Base-by-base conservation (phyloP, 495 filamentous ascomycete species). In the Tetracladium marchalianum region DNA sequence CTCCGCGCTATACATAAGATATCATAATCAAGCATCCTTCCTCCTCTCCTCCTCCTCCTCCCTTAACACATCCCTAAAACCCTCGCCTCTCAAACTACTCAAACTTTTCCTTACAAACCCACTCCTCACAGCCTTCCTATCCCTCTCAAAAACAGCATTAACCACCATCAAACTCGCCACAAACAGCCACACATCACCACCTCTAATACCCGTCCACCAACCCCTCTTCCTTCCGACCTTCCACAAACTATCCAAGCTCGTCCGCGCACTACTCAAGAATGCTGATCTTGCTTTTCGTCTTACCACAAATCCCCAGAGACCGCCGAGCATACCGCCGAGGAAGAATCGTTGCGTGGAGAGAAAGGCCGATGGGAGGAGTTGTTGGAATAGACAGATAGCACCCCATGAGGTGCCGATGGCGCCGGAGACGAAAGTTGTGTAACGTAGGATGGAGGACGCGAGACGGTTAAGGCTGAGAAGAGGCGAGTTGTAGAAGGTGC, bases 181-280 rank as follows among this genome's bases (percentile, higher is more conserved):
- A 61, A 98, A 84, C 2, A 98, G 61, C 70, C 80, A 73, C 18
- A 96, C 75, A 63, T 96, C 90, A 5, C 89, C 89, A 24, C 82
- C 80, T 46, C 72, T 80, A 58, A 90, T 69, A 6, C 85, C 85
- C 44, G 71, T 77, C 85, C 90, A 93, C 70, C 82, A 81, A 4
- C 85, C 75, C 31, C 80, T 70, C 76, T 97, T 97, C 39, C 80
- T 76, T 10, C 89, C 85, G 0, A 94, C 84, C 69, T 95, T 95
- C 87, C 87, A 97, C 36, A 85, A 59, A 32, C 76, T 82, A 55
- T 95, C 84, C 27, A 95, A 66, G 34, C 82, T 85, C 8, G 80
- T 59, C 16, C 89, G 72, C 46, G 81, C 78, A 36, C 77, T 76
- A 52, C 88, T 87, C 51, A 94, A 50, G 61, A 85, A 85, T 44